Base-by-base conservation (phyloP, 441 rosid species). In the Erysimum pusillum region DNA sequence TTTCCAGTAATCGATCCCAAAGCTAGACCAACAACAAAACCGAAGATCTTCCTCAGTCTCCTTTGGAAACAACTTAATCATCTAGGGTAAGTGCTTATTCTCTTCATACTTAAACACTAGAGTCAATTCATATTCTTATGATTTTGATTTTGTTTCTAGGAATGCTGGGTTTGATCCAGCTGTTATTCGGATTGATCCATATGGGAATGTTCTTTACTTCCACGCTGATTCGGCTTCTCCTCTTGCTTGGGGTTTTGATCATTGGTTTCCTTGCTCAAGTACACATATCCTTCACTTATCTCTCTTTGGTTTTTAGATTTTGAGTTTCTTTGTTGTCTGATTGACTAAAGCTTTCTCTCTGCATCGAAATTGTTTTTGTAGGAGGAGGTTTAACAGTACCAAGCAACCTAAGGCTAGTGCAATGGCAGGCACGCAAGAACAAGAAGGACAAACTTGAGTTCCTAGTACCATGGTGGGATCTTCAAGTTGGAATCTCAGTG, bases 91-190 rank as follows among this genome's bases (percentile, higher is more conserved):
- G 56, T 18, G 31, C 63, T 72, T 52, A 46, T 63, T 44, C 62
- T 69, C 54, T 36, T 28, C 63, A 35, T 56, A 34, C 2, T 39
- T 63, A 42, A 42, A 35, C 1, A 63, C 11, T 46, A 52, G 63
- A 70, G 18, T 35, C 35, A 14, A 34, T 53, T 11, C 57, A 31
- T 41, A 56, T 32, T 25, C 52, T 76, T 62, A 69, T 56, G 61
- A 8, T 57, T 42, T 9, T 15, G 9, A 2, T 44, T 49, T 20
- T 60, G 41, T 52, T 36, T 84, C 66, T 64, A 95, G 99, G 61
- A 93, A 90, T 80, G 97, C 99, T n/a, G 99, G 99, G 42, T 93
- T 95, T 70, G 98, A 95, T 86, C 99, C 98, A 15, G 84, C 86
- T 0, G 92, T 85, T 34, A 91, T 95, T 44, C 86, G 97, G 60